Evolutionary conservation across 495 filamentous ascomycete species (phyloP).

Genomic region (Letharia columbiana): DNA sequence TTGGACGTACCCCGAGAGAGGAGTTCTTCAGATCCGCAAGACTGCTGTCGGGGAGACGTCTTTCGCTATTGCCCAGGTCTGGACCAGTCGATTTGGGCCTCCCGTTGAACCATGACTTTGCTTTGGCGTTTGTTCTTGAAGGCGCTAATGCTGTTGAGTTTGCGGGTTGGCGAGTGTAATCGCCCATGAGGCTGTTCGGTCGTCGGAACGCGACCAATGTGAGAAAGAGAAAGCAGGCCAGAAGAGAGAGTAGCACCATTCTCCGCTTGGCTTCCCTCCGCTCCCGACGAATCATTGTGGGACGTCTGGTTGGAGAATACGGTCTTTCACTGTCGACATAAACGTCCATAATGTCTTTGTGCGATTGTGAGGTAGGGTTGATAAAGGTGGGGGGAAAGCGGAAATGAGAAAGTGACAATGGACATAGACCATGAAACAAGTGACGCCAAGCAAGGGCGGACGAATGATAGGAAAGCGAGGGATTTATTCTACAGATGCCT

Average conservation of each 20-base stretch:
- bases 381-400: not conserved
- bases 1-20: constrained; percentile 16
- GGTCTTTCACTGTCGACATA: constrained; percentile 17
- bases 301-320: constrained; percentile 3
- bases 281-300: constrained; percentile 13
- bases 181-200: constrained; percentile 16
- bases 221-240: constrained; percentile 15
- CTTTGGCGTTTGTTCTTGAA: not conserved
- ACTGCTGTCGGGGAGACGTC: constrained; percentile 14
- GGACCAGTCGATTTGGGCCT: constrained; percentile 12
- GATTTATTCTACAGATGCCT: not conserved
- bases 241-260: constrained; percentile 15
- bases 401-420: not conserved
- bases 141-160: not conserved
- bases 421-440: not conserved
- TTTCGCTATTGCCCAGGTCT: constrained; percentile 9
- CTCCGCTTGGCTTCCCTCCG: constrained; percentile 18
- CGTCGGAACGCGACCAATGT: constrained; percentile 18
- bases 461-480: not conserved
- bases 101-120: not conserved
- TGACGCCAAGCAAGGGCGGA: not conserved
- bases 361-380: not conserved
- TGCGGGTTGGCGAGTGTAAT: not conserved
- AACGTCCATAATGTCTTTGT: constrained; percentile 13
- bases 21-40: constrained; percentile 16